phyloP scores from a whole-genome alignment of 192 early-diverging fungal species.

The Backusella morwellensis region DNA sequence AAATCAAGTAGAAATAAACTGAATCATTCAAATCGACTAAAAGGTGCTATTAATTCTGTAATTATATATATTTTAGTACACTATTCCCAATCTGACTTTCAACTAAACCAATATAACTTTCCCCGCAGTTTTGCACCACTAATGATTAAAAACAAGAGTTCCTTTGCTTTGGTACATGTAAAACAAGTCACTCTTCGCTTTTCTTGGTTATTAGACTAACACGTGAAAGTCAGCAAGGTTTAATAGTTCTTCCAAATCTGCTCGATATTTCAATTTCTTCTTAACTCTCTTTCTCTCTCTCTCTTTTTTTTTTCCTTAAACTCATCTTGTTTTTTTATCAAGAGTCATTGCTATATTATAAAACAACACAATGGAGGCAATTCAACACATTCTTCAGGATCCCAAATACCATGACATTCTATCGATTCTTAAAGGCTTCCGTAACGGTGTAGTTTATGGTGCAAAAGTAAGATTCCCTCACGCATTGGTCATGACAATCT shows the following conservation, averaged over 20 bases:
- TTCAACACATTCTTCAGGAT: constrained; percentile 55
- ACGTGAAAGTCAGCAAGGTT: not conserved
- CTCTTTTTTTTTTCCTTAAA: not conserved
- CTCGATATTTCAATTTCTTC: constrained; percentile 8
- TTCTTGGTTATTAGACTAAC: not conserved
- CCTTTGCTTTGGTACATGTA: not conserved
- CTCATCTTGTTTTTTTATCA: constrained; percentile 2
- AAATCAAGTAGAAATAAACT: not conserved
- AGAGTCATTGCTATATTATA: not conserved
- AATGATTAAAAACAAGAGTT: not conserved
- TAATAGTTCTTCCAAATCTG: not conserved
- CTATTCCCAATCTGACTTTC: not conserved
- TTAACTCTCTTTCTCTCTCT: not conserved
- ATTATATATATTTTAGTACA: not conserved
- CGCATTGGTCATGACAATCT: constrained; percentile 93
- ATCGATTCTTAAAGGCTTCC: constrained; percentile 84
- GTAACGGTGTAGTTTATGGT: constrained; percentile 96
- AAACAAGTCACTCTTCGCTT: not conserved
- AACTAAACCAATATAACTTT: not conserved
- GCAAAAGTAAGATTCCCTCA: constrained; percentile 97
- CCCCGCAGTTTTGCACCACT: constrained; percentile 1
- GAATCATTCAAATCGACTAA: not conserved
- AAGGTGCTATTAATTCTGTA: not conserved
- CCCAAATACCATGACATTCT: constrained; percentile 82
- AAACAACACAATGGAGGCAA: constrained; percentile 35